Conservation (phyloP, 768 basidiomycete species). For the Gyrodon lividus region DNA sequence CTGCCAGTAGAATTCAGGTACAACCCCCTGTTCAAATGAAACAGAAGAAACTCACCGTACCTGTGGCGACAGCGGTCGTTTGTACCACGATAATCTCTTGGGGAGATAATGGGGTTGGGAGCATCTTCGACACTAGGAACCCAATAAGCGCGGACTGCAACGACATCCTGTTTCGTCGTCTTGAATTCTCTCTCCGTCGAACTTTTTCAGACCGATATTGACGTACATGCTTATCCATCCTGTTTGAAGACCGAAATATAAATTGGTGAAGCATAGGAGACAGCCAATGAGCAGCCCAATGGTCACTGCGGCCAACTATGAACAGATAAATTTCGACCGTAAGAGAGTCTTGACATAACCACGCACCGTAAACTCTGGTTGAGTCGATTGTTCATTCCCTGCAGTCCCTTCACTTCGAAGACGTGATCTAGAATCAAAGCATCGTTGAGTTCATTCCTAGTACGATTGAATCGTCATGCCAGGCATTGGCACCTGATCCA, state of each 20-base stretch:
- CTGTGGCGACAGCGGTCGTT: constrained; percentile 94
- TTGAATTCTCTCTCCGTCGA: background rate
- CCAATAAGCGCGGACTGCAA: constrained; percentile 93
- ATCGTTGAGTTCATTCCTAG: background rate
- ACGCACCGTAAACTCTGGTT: constrained; percentile 33
- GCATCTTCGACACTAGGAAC: constrained; percentile 75
- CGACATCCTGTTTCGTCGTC: constrained; percentile 74
- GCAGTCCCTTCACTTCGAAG: background rate
- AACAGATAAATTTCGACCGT: background rate
- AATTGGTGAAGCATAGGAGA: constrained; percentile 88
- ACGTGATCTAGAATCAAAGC: constrained; percentile 5
- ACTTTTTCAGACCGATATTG: background rate
- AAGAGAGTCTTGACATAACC: background rate
- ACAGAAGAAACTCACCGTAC: constrained; percentile 41
- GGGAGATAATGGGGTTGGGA: constrained; percentile 74
- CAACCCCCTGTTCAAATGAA: background rate
- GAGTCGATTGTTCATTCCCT: constrained; percentile 2
- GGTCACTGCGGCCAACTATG: constrained; percentile 54
- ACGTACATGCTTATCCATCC: constrained; percentile 87
- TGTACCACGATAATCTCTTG: constrained; percentile 94
- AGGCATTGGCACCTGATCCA: constrained; percentile 26
- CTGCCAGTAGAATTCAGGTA: constrained; percentile 18
- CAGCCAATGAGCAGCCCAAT: constrained; percentile 84
- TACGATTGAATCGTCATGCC: background rate
- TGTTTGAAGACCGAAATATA: constrained; percentile 84